phyloP scores from a whole-genome alignment of 352 stramenopile species.

The Pythium rishiriense region DNA sequence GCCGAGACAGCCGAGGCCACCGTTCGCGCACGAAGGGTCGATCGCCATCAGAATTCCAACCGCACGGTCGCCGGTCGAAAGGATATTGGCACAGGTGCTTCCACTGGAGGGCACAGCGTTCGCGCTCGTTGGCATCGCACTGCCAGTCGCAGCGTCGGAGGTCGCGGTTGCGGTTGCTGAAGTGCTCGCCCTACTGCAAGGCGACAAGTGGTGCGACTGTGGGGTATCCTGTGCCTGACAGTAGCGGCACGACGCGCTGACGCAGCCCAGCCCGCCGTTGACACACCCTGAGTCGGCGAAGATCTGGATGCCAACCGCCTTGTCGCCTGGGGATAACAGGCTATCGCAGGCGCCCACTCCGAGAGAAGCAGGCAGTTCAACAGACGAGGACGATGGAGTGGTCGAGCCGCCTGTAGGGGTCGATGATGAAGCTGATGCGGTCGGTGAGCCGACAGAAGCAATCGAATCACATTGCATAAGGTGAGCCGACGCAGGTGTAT shows the following conservation, averaged over 20 bases:
- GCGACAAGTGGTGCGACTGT: conserved; percentile 7
- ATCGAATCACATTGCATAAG: background rate
- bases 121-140: background rate
- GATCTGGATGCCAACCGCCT: conserved; percentile 5
- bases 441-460: background rate
- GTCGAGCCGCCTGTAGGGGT: background rate
- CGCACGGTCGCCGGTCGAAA: background rate
- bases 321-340: background rate
- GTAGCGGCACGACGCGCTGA: conserved; percentile 14
- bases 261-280: conserved; percentile 12
- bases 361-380: background rate
- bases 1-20: conserved; percentile 17
- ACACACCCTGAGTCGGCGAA: conserved; percentile 10
- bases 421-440: background rate
- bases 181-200: conserved; percentile 1
- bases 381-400: background rate
- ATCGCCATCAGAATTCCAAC: background rate
- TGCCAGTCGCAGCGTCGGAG: background rate
- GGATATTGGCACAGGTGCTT: conserved; percentile 3
- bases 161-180: background rate
- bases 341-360: background rate
- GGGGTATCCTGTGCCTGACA: conserved; percentile 8
- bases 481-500: conserved; percentile 3
- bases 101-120: background rate
- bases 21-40: conserved; percentile 15